Percentiles rank a stretch among this genome's conserved stretches.
These are phyloP conservation scores for Aspergillus phoenicis DNA, from an alignment of 2,329 filamentous ascomycete species.

Conservation along the genomic window DNA sequence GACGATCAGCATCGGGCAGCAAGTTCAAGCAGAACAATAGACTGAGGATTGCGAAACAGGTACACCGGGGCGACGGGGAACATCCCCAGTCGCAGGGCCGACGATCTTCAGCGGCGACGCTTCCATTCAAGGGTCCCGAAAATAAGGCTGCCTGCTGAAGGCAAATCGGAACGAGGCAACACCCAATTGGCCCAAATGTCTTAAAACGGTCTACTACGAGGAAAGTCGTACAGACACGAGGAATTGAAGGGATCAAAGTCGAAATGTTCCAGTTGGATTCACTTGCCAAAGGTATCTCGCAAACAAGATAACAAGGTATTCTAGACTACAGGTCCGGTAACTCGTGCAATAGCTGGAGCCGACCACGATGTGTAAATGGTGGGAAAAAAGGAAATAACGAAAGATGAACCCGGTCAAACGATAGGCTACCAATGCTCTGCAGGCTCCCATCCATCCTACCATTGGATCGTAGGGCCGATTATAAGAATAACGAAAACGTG, in stretches of 20 bases:
- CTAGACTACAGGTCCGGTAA: not conserved
- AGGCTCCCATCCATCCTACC: constrained; percentile 6
- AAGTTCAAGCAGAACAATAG: constrained; percentile 1
- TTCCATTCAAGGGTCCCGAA: not conserved
- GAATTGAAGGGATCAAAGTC: no score
- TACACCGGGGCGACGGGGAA: not conserved
- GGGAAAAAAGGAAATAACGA: not conserved
- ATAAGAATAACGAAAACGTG: not conserved
- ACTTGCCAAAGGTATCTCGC: constrained; percentile 6
- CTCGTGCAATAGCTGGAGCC: constrained; percentile 1
- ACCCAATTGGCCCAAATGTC: not conserved
- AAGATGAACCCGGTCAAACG: not conserved
- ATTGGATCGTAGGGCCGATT: not conserved
- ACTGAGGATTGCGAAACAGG: constrained; percentile 1
- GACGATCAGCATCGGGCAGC: constrained; percentile 15
- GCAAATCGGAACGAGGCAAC: constrained; percentile 11
- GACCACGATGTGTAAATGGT: constrained; percentile 2
- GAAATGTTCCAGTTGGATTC: not conserved
- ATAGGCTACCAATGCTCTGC: not conserved
- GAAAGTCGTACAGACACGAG: no score
- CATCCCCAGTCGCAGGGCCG: not conserved
- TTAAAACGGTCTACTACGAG: no score
- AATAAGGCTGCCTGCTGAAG: constrained; percentile 24
- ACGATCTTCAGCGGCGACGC: not conserved
- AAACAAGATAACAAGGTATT: constrained; percentile 6